Percentiles rank a stretch among this genome's conserved stretches.
Conservation (phyloP, 2,329 filamentous ascomycete species). For the Diaporthe ampelina region DNA sequence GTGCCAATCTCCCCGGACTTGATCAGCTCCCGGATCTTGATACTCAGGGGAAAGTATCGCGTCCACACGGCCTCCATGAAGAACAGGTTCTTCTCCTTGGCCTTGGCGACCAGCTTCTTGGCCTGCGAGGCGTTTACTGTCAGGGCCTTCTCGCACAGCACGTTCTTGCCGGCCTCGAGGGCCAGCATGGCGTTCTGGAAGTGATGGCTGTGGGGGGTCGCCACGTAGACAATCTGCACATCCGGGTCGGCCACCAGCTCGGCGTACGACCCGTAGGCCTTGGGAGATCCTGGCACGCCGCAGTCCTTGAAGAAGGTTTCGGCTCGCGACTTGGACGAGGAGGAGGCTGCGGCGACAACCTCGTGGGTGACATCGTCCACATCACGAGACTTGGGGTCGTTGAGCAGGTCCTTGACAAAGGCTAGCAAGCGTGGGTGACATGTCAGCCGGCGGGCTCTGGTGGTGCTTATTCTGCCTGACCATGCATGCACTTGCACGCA, state of each 20-base stretch:
- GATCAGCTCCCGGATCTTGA: conserved; percentile 78
- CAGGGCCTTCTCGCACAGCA: conserved; percentile 92
- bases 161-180: conserved; percentile 86
- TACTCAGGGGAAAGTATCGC: conserved; percentile 86
- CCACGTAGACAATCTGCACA: conserved; percentile 89
- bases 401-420: conserved; percentile 84
- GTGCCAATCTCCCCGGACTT: conserved; percentile 68
- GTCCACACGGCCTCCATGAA: conserved; percentile 94
- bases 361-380: conserved; percentile 82
- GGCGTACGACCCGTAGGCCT: conserved; percentile 84
- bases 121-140: conserved; percentile 87
- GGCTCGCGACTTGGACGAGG: conserved; percentile 78
- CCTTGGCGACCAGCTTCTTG: conserved; percentile 78
- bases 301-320: conserved; percentile 79
- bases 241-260: conserved; percentile 84
- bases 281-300: conserved; percentile 76
- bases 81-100: conserved; percentile 79
- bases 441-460: conserved; percentile 25
- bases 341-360: conserved; percentile 85
- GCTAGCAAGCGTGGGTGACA: conserved; percentile 52
- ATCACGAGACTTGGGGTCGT: conserved; percentile 77
- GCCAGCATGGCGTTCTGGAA: conserved; percentile 92
- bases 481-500: background rate
- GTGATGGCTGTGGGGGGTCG: conserved; percentile 92
- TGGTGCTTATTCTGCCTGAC: background rate